A percentile compares a stretch with the other conserved stretches of the same genome.
These are phyloP conservation scores for Camellia japonica DNA, from an alignment of 148 eudicot genomes.

Conservation along the genomic window DNA sequence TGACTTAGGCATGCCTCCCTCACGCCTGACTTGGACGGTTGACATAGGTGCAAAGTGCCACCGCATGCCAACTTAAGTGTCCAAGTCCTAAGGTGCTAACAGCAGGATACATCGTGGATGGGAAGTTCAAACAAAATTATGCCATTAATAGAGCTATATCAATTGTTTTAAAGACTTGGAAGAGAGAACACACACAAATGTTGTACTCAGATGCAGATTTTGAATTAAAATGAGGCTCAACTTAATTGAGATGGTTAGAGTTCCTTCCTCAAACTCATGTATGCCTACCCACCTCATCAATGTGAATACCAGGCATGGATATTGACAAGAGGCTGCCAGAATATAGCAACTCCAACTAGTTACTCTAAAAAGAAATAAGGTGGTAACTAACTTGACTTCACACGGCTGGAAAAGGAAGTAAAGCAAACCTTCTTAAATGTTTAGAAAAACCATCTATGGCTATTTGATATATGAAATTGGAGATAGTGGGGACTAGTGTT, in stretches of 20 bases:
- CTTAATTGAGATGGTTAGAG: not conserved
- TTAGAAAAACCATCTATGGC: not conserved
- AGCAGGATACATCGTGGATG: no score
- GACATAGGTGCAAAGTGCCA: no score
- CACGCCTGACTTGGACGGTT: no score
- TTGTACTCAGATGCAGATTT: not conserved
- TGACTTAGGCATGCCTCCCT: no score
- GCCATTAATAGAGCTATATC: not conserved
- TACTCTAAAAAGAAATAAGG: not conserved
- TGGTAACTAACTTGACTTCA: not conserved
- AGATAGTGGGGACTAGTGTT: not conserved
- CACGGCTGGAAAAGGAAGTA: not conserved
- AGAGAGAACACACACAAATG: not conserved
- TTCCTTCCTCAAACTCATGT: not conserved
- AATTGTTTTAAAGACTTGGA: not conserved
- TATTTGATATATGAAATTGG: not conserved
- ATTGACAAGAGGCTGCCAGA: not conserved
- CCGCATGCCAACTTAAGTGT: no score
- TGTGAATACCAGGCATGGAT: not conserved
- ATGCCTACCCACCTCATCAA: not conserved
- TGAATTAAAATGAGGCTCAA: not conserved
- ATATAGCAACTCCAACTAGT: not conserved
- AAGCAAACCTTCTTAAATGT: not conserved
- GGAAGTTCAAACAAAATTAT: no score
- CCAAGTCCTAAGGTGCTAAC: no score